Conservation (phyloP, 202 grass and related monocot genomes). For the Elaeis oleifera region DNA sequence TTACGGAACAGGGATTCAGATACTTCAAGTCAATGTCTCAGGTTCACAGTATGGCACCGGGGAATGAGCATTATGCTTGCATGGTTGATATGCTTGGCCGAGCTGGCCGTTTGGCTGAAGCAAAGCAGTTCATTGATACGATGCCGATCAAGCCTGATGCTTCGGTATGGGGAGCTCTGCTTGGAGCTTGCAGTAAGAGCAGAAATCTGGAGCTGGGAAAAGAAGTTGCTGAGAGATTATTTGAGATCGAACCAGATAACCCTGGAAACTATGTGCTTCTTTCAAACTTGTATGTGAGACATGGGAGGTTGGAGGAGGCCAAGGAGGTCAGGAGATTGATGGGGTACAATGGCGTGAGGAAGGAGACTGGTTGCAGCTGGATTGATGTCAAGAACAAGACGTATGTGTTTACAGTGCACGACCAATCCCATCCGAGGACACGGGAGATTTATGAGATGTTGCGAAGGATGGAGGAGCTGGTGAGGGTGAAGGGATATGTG, state of each 20-base stretch:
- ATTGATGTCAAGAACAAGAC: conserved; percentile 20
- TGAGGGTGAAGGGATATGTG: conserved; percentile 12
- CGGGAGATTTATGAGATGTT: conserved; percentile 17
- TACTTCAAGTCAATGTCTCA: conserved; percentile 44
- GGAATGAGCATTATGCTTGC: conserved; percentile 45
- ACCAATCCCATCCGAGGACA: conserved; percentile 7
- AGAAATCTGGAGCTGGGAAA: conserved; percentile 33
- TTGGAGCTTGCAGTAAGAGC: conserved; percentile 32
- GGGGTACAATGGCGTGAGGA: conserved; percentile 32
- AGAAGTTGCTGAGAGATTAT: conserved; percentile 33
- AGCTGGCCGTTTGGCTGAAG: conserved; percentile 39
- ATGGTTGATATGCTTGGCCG: conserved; percentile 55
- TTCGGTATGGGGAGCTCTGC: conserved; percentile 42
- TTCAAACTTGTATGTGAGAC: conserved; percentile 34
- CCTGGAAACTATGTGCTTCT: conserved; percentile 53
- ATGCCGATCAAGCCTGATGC: conserved; percentile 36
- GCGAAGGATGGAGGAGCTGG: conserved; percentile 10
- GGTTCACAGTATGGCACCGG: conserved; percentile 31
- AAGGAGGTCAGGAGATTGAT: conserved; percentile 44
- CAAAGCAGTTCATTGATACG: conserved; percentile 30
- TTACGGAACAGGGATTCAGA: conserved; percentile 38
- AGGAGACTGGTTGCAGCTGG: conserved; percentile 37
- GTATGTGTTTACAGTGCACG: conserved; percentile 16
- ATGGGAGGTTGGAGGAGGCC: conserved; percentile 43
- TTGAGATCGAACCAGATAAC: conserved; percentile 43